Evolutionary conservation across 2,329 filamentous ascomycete species (phyloP).

Genomic region (Aspergillus hortae): DNA sequence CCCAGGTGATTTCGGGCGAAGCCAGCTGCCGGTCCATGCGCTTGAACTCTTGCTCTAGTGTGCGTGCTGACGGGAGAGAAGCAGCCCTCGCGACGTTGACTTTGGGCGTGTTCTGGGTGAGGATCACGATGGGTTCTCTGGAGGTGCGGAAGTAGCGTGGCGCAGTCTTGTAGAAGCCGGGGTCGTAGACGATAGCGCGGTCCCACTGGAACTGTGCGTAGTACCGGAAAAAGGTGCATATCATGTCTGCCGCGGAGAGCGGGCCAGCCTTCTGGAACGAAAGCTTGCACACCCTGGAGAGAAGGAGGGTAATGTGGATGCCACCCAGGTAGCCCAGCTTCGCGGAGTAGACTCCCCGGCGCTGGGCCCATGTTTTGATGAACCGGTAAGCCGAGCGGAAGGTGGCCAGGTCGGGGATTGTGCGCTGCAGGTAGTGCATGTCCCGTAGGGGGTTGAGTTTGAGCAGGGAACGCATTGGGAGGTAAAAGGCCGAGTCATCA

Average conservation of each 20-base stretch:
- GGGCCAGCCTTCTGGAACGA: not conserved
- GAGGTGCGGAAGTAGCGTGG: slow-evolving; percentile 6
- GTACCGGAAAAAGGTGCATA: slow-evolving; percentile 2
- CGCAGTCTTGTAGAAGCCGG: not conserved
- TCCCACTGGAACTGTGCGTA: slow-evolving; percentile 4
- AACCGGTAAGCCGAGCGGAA: slow-evolving; percentile 6
- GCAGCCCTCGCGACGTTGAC: slow-evolving; percentile 6
- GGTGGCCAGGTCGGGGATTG: slow-evolving; percentile 2
- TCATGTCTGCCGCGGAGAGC: slow-evolving; percentile 1
- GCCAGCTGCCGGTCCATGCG: not conserved
- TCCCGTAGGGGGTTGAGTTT: slow-evolving; percentile 9
- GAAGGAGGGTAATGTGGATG: slow-evolving; percentile 4
- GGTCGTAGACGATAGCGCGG: slow-evolving; percentile 1
- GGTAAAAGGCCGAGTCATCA: slow-evolving; percentile 1
- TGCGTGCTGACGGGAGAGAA: not conserved
- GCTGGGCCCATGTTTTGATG: slow-evolving; percentile 6
- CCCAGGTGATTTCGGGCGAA: not conserved
- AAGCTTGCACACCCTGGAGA: slow-evolving; percentile 3
- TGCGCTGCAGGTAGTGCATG: slow-evolving; percentile 7
- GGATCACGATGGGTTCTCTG: slow-evolving; percentile 5
- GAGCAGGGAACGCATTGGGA: slow-evolving; percentile 6
- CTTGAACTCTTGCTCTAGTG: not conserved
- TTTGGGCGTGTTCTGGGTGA: slow-evolving; percentile 6
- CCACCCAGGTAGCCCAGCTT: slow-evolving; percentile 7
- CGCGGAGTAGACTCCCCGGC: slow-evolving; percentile 4